phyloP scores from a whole-genome alignment of 2,329 filamentous ascomycete genomes.

The Colletotrichum lupini region DNA sequence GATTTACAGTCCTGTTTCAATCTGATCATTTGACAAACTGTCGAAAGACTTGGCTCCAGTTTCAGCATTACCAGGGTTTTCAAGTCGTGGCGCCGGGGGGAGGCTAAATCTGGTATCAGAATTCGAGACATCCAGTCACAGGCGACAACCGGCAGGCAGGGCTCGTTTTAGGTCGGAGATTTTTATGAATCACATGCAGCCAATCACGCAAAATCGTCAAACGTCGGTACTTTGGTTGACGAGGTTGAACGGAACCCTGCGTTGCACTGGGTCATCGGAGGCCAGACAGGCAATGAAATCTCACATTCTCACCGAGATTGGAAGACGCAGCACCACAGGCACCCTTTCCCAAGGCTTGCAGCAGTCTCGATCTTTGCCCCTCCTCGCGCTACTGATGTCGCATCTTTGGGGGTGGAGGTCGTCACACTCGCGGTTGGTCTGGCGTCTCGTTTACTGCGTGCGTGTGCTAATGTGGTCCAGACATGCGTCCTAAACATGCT shows the following conservation, averaged over 20 bases:
- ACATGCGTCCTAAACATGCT: slow-evolving; percentile 2
- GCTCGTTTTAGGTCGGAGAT: slow-evolving; percentile 28
- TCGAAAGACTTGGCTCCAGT: slow-evolving; percentile 14
- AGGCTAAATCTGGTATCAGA: slow-evolving; percentile 26
- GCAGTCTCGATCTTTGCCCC: neutral
- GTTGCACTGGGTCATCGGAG: neutral
- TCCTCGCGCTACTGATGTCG: neutral
- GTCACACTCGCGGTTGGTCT: slow-evolving; percentile 1
- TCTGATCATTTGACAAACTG: slow-evolving; percentile 10
- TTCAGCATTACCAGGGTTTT: slow-evolving; percentile 24
- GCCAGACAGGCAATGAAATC: neutral
- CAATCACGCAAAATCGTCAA: slow-evolving; percentile 11
- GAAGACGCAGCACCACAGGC: neutral
- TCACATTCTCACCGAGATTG: neutral
- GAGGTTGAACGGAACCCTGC: slow-evolving; percentile 1
- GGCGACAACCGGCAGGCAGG: slow-evolving; percentile 1
- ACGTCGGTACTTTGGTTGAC: neutral
- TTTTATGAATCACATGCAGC: slow-evolving; percentile 20
- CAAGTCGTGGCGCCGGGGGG: slow-evolving; percentile 6
- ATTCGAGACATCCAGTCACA: slow-evolving; percentile 19
- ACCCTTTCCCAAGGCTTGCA: neutral
- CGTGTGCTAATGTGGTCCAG: slow-evolving; percentile 9
- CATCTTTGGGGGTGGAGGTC: neutral
- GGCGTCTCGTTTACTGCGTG: neutral
- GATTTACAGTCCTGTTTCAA: slow-evolving; percentile 4